These are phyloP conservation scores for Hanseniaspora meyeri DNA, from an alignment of 805 yeast species.

Conservation along the genomic window DNA sequence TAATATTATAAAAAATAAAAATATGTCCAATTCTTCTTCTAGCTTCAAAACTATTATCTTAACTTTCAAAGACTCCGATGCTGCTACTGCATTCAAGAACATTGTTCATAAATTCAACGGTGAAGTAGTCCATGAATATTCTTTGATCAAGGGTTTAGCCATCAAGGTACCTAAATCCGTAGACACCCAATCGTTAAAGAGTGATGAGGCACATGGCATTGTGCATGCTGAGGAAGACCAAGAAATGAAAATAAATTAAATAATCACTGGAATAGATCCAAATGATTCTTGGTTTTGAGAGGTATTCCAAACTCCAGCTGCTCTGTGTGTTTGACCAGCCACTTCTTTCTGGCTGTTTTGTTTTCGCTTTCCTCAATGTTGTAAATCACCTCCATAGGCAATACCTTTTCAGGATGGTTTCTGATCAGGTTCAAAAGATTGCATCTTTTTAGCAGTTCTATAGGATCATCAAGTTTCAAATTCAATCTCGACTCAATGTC, in stretches of 20 bases:
- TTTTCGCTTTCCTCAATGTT: conserved; percentile 9
- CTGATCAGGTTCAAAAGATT: conserved; percentile 19
- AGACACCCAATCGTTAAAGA: conserved; percentile 37
- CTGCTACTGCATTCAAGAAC: conserved; percentile 36
- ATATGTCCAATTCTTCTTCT: neutral
- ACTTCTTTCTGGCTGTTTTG: conserved; percentile 11
- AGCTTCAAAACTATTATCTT: conserved; percentile 24
- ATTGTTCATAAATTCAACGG: conserved; percentile 45
- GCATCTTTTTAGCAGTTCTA: conserved; percentile 17
- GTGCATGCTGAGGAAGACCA: conserved; percentile 54
- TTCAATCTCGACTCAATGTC: conserved; percentile 30
- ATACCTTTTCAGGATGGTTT: conserved; percentile 20
- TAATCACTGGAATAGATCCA: neutral
- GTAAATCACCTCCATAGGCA: conserved; percentile 22
- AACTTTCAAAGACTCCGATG: conserved; percentile 37
- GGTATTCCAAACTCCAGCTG: conserved; percentile 12
- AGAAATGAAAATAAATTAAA: conserved; percentile 38
- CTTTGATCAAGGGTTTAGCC: conserved; percentile 54
- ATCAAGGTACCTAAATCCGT: conserved; percentile 41
- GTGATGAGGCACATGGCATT: conserved; percentile 36
- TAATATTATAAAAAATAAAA: neutral
- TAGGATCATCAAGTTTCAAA: conserved; percentile 22
- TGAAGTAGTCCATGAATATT: conserved; percentile 45
- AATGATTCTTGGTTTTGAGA: neutral
- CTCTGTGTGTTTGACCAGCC: neutral